Percentiles rank a stretch among this genome's conserved stretches.
These are phyloP conservation scores for Mortierella sp. DNA, from an alignment of 371 early-diverging fungal species.

Conservation along the genomic window DNA sequence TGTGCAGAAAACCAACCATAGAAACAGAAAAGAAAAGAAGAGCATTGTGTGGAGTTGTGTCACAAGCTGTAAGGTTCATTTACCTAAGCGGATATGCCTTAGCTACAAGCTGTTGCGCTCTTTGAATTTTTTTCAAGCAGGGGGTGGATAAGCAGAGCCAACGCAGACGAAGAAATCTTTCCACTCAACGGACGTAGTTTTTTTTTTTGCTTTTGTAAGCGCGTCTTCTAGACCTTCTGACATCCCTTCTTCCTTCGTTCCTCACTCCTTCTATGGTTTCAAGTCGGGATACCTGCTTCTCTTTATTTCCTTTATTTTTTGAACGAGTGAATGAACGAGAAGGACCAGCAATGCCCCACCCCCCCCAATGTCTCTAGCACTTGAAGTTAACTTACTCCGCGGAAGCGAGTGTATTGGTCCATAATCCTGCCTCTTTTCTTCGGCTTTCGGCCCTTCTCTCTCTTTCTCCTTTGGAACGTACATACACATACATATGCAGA, in stretches of 20 bases:
- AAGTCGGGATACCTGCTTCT: neutral
- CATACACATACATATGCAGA: neutral
- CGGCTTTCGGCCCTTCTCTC: neutral
- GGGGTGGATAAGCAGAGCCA: neutral
- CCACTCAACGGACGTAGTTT: neutral
- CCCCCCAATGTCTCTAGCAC: too few relatives aligned
- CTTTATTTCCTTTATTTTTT: neutral
- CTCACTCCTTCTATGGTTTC: neutral
- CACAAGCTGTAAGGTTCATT: neutral
- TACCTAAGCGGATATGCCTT: conserved; percentile 6
- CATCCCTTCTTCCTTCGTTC: neutral
- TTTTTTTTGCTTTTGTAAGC: conserved; percentile 10
- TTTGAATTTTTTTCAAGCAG: neutral
- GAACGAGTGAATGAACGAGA: neutral
- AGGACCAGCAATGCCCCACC: neutral
- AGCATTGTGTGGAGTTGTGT: neutral
- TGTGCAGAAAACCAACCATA: neutral
- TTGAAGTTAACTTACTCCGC: neutral
- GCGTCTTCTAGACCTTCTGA: neutral
- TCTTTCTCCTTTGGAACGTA: neutral
- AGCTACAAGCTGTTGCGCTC: neutral
- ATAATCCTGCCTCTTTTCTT: neutral
- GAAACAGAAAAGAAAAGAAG: neutral
- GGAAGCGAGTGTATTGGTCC: neutral
- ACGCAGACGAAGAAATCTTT: neutral